phyloP scores from a whole-genome alignment of 2,329 filamentous ascomycete species.

The Falciphora oryzae region DNA sequence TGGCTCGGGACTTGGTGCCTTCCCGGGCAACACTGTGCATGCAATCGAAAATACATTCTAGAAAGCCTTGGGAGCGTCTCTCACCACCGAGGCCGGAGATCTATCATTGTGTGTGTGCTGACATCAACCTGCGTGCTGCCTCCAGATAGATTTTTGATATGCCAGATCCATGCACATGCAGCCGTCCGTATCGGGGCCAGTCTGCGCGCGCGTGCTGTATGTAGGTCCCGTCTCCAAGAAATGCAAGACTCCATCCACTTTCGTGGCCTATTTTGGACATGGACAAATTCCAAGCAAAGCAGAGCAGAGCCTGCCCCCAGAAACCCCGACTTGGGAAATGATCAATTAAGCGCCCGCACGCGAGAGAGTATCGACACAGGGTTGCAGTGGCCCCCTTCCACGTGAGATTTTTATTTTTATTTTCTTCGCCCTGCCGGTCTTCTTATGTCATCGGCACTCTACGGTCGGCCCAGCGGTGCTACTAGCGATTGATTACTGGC shows the following conservation, averaged over 20 bases:
- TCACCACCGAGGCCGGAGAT: background rate
- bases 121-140: background rate
- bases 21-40: too few relatives aligned
- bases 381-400: too few relatives aligned
- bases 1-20: too few relatives aligned
- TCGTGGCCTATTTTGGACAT: background rate
- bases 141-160: background rate
- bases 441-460: background rate
- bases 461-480: background rate
- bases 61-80: background rate
- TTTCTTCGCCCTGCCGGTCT: too few relatives aligned
- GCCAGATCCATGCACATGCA: slow-evolving; percentile 1
- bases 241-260: background rate
- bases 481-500: background rate
- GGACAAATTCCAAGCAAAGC: background rate
- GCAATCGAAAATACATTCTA: background rate
- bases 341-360: background rate
- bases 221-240: background rate
- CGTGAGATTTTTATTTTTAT: too few relatives aligned
- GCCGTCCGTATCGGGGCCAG: background rate
- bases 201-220: background rate
- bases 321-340: background rate
- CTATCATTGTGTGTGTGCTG: background rate
- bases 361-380: background rate
- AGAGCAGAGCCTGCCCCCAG: background rate